Evolutionary conservation across 169 alveolate genomes (phyloP), one percentile per base, ranked within the genome.

Genomic region (Neospora caninum): DNA sequence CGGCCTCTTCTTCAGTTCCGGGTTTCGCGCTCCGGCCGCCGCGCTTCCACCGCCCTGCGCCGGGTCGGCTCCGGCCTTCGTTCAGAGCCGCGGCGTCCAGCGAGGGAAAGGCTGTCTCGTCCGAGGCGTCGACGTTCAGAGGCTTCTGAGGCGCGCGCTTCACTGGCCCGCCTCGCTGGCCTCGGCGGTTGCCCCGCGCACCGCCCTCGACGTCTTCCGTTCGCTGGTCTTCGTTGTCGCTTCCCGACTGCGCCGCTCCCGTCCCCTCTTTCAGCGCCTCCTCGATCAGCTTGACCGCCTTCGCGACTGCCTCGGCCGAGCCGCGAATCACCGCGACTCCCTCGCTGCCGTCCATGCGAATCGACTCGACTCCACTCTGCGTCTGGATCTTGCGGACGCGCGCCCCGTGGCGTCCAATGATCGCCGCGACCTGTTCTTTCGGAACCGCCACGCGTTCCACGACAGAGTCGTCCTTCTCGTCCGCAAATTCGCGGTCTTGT

Each of bases 341-440:
- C 67, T 91, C 93, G n/a, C 91, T 70, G 78, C 86, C 93, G 31
- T 93, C 95, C 43, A 93, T 41, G 43, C 89, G 82, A 25, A 93
- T 87, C 83, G 64, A 41, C 92, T 93, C 95, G 42, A 93, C 82
- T 58, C 89, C 83, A 84, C 93, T 84, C 9, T 86, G 93, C 78
- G 82, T 70, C 58, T 93, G 95, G 54, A 93, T 70, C 39, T 91
- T 70, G 20, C 93, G 88, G 25, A 93, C 84, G 38, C 86, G 89
- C 31, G 91, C 91, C 0, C 95, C 95, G 82, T 93, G 95, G 73
- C 93, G 93, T 49, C 95, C 95, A 78, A 93, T 70, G 67, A 93
- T 87, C 31, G 73, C 41, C 80, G 95, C 27, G 10, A 82, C 38
- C 89, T 41, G 64, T 6, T 38, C 54, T 36, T 42, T 82, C n/a